Conservation (phyloP, 257 asterid species). For the Verbascum thapsus region DNA sequence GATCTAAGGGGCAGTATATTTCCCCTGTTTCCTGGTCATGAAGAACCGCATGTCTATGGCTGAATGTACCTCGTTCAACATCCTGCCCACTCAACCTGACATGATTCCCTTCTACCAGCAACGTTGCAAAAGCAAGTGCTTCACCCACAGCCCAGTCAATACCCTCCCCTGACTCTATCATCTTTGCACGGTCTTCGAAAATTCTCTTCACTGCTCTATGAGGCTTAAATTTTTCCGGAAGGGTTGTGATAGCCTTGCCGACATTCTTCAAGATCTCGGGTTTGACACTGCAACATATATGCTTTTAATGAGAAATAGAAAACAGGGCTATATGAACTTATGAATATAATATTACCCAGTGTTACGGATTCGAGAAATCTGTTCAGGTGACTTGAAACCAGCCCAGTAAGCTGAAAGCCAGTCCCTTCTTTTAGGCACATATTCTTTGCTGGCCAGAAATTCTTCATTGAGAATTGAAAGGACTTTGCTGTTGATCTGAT, state of each 20-base stretch:
- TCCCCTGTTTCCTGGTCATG: conserved; percentile 95
- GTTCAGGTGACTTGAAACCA: conserved; percentile 94
- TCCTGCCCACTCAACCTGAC: conserved; percentile 99
- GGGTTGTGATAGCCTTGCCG: conserved; percentile 79
- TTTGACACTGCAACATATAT: conserved; percentile 61
- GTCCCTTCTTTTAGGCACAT: conserved; percentile 83
- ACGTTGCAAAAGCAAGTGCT: conserved; percentile 97
- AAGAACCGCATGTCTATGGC: conserved; percentile 91
- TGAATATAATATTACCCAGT: conserved; percentile 64
- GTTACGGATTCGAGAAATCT: conserved; percentile 85
- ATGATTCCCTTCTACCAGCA: conserved; percentile 94
- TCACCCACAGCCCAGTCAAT: conserved; percentile 98
- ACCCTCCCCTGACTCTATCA: conserved; percentile 95
- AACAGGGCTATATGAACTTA: conserved; percentile 5
- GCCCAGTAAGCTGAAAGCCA: conserved; percentile 98
- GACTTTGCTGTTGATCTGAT: conserved; percentile 70
- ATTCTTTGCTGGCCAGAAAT: conserved; percentile 91
- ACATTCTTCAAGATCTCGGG: conserved; percentile 93
- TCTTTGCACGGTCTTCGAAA: conserved; percentile 84
- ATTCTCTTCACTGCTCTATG: conserved; percentile 86
- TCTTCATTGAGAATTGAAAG: conserved; percentile 83
- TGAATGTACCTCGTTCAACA: conserved; percentile 97
- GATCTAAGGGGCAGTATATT: conserved; percentile 88
- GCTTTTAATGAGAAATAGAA: conserved; percentile 12
- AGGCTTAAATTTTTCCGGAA: conserved; percentile 83